Evolutionary conservation across 2,329 filamentous ascomycete species (phyloP).

Genomic region (Lojkania enalia): DNA sequence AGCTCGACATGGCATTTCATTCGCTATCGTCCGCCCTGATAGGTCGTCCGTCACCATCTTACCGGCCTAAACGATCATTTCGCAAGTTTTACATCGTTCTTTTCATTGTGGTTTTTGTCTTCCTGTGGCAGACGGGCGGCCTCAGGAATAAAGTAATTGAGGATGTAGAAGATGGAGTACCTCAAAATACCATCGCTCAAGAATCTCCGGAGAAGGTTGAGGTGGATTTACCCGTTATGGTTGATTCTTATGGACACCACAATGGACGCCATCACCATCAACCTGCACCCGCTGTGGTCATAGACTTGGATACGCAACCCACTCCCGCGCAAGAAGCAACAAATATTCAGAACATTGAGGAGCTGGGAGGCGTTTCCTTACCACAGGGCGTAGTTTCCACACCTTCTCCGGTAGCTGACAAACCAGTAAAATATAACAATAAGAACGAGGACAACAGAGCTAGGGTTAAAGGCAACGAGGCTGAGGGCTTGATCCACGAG

Average conservation of each 20-base stretch:
- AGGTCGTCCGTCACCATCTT: slow-evolving; percentile 7
- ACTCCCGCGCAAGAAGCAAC: slow-evolving; percentile 2
- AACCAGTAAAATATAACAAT: too few relatives aligned
- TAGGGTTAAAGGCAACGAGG: neutral
- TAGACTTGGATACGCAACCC: neutral
- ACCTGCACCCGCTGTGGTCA: neutral
- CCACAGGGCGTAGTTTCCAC: neutral
- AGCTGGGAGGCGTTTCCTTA: neutral
- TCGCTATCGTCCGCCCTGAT: slow-evolving; percentile 10
- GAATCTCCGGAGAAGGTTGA: slow-evolving; percentile 3
- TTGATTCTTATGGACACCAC: slow-evolving; percentile 6
- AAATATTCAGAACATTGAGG: neutral
- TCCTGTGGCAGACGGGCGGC: slow-evolving; percentile 11
- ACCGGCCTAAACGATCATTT: slow-evolving; percentile 15
- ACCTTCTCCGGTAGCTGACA: too few relatives aligned
- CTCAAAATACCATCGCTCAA: neutral
- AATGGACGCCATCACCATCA: neutral
- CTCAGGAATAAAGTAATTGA: slow-evolving; percentile 1
- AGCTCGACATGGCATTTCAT: slow-evolving; percentile 1
- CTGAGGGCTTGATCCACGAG: neutral
- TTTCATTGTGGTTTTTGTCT: slow-evolving; percentile 9
- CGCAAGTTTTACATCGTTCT: slow-evolving; percentile 11
- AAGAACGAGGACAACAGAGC: neutral
- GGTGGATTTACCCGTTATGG: neutral
- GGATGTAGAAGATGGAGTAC: slow-evolving; percentile 8